Evolutionary conservation across 2,329 filamentous ascomycete species (phyloP).

Genomic region (Aspergillus awamori): DNA sequence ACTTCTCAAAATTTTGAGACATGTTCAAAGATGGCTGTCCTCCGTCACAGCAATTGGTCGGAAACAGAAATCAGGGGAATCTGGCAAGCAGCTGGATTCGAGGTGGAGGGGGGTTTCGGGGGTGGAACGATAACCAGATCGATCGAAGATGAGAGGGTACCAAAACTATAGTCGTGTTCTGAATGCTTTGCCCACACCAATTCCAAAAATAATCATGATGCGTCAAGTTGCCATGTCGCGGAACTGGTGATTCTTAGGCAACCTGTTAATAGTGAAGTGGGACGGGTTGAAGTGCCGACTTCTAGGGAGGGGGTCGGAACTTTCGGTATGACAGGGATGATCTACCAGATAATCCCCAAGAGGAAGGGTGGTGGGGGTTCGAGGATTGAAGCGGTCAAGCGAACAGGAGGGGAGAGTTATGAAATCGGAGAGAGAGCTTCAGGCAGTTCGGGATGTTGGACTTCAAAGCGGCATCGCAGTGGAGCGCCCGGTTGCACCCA

Average conservation of each 20-base stretch:
- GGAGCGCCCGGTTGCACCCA: slow-evolving; percentile 11
- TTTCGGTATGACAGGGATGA: slow-evolving; percentile 2
- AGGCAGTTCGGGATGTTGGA: slow-evolving; percentile 16
- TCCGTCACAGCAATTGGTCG: slow-evolving; percentile 15
- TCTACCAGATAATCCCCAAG: slow-evolving; percentile 1
- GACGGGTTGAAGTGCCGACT: slow-evolving; percentile 3
- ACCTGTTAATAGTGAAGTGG: slow-evolving; percentile 13
- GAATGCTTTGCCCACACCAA: slow-evolving; percentile 28
- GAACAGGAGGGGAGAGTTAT: slow-evolving; percentile 1
- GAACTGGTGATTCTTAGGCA: slow-evolving; percentile 20
- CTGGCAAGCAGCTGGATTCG: slow-evolving; percentile 9
- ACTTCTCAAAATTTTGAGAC: slow-evolving; percentile 85
- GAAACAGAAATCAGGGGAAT: slow-evolving; percentile 17
- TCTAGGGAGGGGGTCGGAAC: not conserved
- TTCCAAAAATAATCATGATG: slow-evolving; percentile 29
- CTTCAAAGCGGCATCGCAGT: slow-evolving; percentile 15
- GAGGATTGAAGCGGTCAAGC: not conserved
- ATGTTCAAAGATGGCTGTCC: slow-evolving; percentile 27
- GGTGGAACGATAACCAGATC: not conserved
- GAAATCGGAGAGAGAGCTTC: slow-evolving; percentile 14
- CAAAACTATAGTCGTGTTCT: slow-evolving; percentile 20
- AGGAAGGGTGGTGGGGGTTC: slow-evolving; percentile 1
- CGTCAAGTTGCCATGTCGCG: slow-evolving; percentile 36
- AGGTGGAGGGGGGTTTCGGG: not conserved
- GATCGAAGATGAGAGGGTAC: slow-evolving; percentile 1